Conservation (phyloP, 306 rosid species). For the Dalbergia oliveri region DNA sequence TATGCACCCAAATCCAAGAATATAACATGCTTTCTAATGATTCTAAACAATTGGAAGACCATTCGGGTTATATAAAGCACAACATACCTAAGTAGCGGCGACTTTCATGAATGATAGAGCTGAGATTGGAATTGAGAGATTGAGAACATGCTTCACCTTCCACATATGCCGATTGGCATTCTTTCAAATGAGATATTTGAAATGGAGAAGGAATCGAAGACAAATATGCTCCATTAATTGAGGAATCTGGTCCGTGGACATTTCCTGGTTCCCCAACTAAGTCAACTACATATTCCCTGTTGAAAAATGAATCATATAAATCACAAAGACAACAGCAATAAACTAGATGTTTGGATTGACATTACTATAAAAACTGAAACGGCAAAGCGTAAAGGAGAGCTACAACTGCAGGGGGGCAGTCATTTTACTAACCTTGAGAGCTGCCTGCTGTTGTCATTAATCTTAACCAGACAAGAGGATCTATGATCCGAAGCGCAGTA, state of each 20-base stretch:
- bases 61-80: slow-evolving; percentile 32
- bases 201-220: slow-evolving; percentile 84
- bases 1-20: no score
- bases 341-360: slow-evolving; percentile 28
- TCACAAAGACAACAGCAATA: slow-evolving; percentile 14
- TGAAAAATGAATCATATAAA: slow-evolving; percentile 14
- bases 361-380: neutral
- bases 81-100: slow-evolving; percentile 60
- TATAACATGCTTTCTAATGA: slow-evolving; percentile 23
- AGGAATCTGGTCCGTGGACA: slow-evolving; percentile 88
- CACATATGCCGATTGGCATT: slow-evolving; percentile 65
- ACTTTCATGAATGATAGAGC: slow-evolving; percentile 50
- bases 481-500: slow-evolving; percentile 92
- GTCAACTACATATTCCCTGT: slow-evolving; percentile 98
- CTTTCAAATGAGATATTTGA: slow-evolving; percentile 79
- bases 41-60: slow-evolving; percentile 22
- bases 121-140: slow-evolving; percentile 51
- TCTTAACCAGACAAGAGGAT: slow-evolving; percentile 94
- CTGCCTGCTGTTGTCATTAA: slow-evolving; percentile 76
- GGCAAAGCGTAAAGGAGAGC: slow-evolving; percentile 7
- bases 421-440: slow-evolving; percentile 70
- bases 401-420: slow-evolving; percentile 25
- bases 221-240: slow-evolving; percentile 84
- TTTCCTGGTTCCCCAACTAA: slow-evolving; percentile 97
- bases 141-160: slow-evolving; percentile 58